Evolutionary conservation across 805 yeast genomes (phyloP), one percentile per base, ranked within the genome.

Genomic region (Ogataea kodamae): DNA sequence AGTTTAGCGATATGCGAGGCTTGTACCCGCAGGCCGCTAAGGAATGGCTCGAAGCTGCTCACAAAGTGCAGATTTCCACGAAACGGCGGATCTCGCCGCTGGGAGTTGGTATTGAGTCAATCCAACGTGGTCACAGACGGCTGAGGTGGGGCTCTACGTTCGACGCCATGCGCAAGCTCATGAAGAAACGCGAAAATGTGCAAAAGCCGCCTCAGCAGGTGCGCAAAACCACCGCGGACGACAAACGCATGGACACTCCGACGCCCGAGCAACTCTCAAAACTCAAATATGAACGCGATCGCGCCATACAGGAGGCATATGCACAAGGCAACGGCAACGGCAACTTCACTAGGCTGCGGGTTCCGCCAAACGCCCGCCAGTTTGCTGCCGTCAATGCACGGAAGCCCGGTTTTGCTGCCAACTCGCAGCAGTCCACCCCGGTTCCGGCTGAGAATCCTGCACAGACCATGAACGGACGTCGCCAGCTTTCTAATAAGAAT

Each of bases 91-190:
- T 89, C 6, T 78, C 92, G 0, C 97, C 97, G 0, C 64, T 90
- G 20, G 96, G 97, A 31, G 94, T 92, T n/a, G 90, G 95, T 0
- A 74, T 76, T 14, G 97, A 90, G 50, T 83, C 95, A 0, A 82
- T 88, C 28, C 97, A 90, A 58, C 65, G 97, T 43, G 98, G 98
- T 12, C 96, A 92, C 52, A 68, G 84, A 39, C 69, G 95, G 34
- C 66, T 90, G 39, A 73, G 97, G 45, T 92, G 97, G 97, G 96
- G 96, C 0, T 83, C 95, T 35, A 83, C 92, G 86, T 86, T 92
- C 65, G 98, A 92, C 55, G 96, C 95, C 1, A 81, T 92, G 64
- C 70, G 96, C 39, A 88, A 88, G 60, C 68, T 82, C 46, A 86
- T 89, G 81, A 77, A 86, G 47, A 89, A 89, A 55, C 70, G 97